phyloP scores from a whole-genome alignment of 108 stramenopile species.

The Nitzschia sp. region DNA sequence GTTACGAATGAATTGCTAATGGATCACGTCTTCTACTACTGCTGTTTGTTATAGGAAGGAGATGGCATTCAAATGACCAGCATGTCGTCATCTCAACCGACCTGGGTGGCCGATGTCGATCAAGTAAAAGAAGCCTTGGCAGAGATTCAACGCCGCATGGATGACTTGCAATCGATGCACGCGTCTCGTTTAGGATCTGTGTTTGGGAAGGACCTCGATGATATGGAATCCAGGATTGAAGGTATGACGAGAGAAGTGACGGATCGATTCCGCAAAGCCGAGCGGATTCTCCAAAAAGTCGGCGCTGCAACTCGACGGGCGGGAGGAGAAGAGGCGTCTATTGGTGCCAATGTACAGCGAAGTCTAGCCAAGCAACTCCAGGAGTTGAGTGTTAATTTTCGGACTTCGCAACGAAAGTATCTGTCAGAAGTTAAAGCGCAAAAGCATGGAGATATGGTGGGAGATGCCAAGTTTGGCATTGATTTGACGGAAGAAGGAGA shows the following conservation, averaged over 20 bases:
- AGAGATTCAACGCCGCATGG: slow-evolving; percentile 86
- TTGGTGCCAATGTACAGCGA: slow-evolving; percentile 88
- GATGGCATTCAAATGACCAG: slow-evolving; percentile 48
- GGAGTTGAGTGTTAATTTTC: slow-evolving; percentile 86
- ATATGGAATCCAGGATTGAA: slow-evolving; percentile 91
- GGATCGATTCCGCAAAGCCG: slow-evolving; percentile 87
- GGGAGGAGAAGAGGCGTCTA: slow-evolving; percentile 83
- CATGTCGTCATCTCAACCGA: slow-evolving; percentile 51
- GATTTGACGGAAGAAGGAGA: slow-evolving; percentile 60
- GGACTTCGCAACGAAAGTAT: slow-evolving; percentile 95
- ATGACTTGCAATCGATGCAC: slow-evolving; percentile 86
- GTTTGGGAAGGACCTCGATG: slow-evolving; percentile 86
- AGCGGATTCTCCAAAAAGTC: slow-evolving; percentile 76
- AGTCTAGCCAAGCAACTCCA: slow-evolving; percentile 95
- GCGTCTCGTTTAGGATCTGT: slow-evolving; percentile 89
- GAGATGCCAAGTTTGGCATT: slow-evolving; percentile 74
- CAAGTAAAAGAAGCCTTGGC: slow-evolving; percentile 68
- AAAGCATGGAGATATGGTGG: slow-evolving; percentile 77
- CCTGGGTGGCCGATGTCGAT: slow-evolving; percentile 87
- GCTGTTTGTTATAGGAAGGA: slow-evolving; percentile 49
- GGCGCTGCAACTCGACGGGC: slow-evolving; percentile 77
- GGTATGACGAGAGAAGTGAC: slow-evolving; percentile 83
- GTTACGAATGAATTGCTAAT: background rate
- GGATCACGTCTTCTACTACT: background rate
- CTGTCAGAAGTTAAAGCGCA: slow-evolving; percentile 89